phyloP scores from a whole-genome alignment of 352 stramenopile species.

The Globisporangium rhizosaccharum region DNA sequence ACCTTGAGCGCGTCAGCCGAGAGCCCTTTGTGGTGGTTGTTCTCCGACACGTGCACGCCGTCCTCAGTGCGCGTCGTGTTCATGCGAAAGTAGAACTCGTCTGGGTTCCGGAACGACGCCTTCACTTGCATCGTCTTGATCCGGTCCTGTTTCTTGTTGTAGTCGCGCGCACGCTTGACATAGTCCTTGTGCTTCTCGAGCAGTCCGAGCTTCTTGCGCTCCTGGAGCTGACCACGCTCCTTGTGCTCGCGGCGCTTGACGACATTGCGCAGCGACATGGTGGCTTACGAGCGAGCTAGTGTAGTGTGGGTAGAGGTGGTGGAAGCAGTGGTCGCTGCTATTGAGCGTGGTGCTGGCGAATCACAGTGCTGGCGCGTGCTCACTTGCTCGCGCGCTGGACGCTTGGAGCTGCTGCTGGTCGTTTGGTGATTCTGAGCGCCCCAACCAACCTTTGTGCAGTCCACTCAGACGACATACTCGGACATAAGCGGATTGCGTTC shows the following conservation, averaged over 20 bases:
- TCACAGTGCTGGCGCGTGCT: neutral
- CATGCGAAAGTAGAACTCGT: slow-evolving; percentile 99
- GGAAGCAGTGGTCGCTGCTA: neutral
- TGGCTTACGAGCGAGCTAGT: no score
- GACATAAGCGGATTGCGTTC: neutral
- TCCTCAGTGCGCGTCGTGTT: slow-evolving; percentile 69
- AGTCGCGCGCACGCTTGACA: slow-evolving; percentile 92
- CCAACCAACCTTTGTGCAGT: neutral
- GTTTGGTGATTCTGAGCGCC: slow-evolving; percentile 1
- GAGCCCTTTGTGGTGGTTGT: slow-evolving; percentile 63
- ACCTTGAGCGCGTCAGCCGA: slow-evolving; percentile 76
- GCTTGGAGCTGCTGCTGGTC: neutral
- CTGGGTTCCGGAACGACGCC: slow-evolving; percentile 94
- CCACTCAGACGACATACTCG: neutral
- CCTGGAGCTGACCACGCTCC: slow-evolving; percentile 92
- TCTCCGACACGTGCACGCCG: slow-evolving; percentile 72
- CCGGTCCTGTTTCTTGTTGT: slow-evolving; percentile 92
- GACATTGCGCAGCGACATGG: slow-evolving; percentile 93
- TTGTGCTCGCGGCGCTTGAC: slow-evolving; percentile 99
- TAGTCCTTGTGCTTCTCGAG: slow-evolving; percentile 99
- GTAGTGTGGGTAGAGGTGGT: neutral
- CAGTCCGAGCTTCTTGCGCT: slow-evolving; percentile 90
- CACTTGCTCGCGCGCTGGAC: neutral
- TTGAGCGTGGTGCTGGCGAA: neutral
- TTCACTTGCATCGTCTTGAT: slow-evolving; percentile 90